Evolutionary conservation across 2,329 filamentous ascomycete species (phyloP), one percentile per base, ranked within the genome.

Genomic region (Aureobasidium namibiae): DNA sequence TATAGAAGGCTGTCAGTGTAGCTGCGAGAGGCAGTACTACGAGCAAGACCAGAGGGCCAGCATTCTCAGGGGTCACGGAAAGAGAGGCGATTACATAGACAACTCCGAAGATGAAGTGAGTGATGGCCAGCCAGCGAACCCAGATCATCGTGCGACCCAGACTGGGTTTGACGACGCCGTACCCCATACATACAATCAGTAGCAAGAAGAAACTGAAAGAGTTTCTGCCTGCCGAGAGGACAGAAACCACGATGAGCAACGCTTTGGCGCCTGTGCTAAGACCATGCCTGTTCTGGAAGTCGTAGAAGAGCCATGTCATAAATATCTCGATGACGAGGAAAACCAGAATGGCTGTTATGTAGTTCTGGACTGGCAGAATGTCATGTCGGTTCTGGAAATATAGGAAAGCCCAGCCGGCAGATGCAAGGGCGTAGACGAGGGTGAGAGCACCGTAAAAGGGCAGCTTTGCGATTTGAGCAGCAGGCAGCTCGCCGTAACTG

Each of bases 271-370:
- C 86, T 2, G 87, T 72, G 69, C 91, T 96, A 56, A 90, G 84
- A 41, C 94, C 94, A 69, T 96, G 85, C 39, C 88, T 83, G 73
- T 99, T 99, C 70, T 95, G 85, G 72, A 89, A 97, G 75, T 99
- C 94, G 73, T 97, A 99, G 77, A 95, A 99, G 44, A 90, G 91
- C 94, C 94, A 99, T 1, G 94, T 99, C 83, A 97, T 92, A 69
- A 97, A 79, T 86, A 97, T 96, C 73, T 99, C 94, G 16, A 97
- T 76, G 16, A 97, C 90, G 44, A 99, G 78, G 76, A 99, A 99
- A 56, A 94, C 84, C 52, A 99, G 79, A 62, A 97, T 99, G 10
- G 94, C 92, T 0, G 94, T 99, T 67, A 99, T 97, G 73, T 99
- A 99, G 72, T 99, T 99, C 74, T 99, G 94, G 2, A 99, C 94